phyloP scores from a whole-genome alignment of 2,329 filamentous ascomycete species.

The Trichophyton schoenleinii region DNA sequence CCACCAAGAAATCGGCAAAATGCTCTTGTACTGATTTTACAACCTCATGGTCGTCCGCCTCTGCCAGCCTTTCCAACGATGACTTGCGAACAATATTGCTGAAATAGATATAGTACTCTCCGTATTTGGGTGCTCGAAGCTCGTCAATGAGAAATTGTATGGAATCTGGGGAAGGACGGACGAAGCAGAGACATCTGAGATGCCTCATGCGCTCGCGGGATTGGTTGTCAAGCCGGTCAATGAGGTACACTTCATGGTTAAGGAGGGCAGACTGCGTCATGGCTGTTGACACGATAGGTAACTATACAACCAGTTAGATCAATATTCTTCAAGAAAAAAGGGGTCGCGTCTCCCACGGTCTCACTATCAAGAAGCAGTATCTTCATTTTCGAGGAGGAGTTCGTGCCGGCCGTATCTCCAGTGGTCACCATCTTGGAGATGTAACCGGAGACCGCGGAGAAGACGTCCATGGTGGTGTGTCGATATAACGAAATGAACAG shows the following conservation, averaged over 20 bases:
- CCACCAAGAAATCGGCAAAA: slow-evolving; percentile 88
- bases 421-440: slow-evolving; percentile 89
- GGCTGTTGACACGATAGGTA: slow-evolving; percentile 85
- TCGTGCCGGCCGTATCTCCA: slow-evolving; percentile 54
- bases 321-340: slow-evolving; percentile 11
- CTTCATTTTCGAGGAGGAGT: slow-evolving; percentile 86
- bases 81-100: slow-evolving; percentile 98
- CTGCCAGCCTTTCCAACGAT: slow-evolving; percentile 79
- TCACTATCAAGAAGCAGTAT: slow-evolving; percentile 86
- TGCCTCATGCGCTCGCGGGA: slow-evolving; percentile 96
- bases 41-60: slow-evolving; percentile 95
- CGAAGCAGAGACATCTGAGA: slow-evolving; percentile 80
- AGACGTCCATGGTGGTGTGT: slow-evolving; percentile 62
- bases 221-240: slow-evolving; percentile 83
- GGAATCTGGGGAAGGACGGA: slow-evolving; percentile 82
- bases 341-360: slow-evolving; percentile 50
- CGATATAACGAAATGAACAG: not conserved
- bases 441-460: slow-evolving; percentile 85
- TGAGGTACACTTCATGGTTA: slow-evolving; percentile 95
- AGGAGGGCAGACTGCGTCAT: slow-evolving; percentile 90
- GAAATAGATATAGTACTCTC: slow-evolving; percentile 94
- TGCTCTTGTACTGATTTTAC: slow-evolving; percentile 90
- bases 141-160: slow-evolving; percentile 93
- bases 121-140: slow-evolving; percentile 88
- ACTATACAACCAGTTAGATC: slow-evolving; percentile 34